Evolutionary conservation across 169 alveolate genomes (phyloP), one percentile per base, ranked within the genome.

Genomic region (Plasmodium fragile): DNA sequence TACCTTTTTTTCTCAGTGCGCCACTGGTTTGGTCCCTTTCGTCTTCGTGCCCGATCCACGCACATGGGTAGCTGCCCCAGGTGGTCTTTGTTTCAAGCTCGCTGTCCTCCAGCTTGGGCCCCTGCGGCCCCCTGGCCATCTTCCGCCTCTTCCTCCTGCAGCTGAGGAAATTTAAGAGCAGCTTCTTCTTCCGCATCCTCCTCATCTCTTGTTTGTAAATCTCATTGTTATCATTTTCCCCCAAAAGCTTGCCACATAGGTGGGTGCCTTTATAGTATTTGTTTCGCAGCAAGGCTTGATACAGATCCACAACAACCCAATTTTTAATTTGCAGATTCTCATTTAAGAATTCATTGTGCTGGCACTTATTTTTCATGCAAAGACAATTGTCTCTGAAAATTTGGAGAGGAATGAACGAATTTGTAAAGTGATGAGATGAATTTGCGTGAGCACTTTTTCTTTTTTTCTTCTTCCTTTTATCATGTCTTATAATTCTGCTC

Each of bases 401-500:
- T 85, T 85, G 93, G 4, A 75, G 59, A 73, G 93, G 93, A n/a
- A 83, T 85, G 65, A 85, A 43, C 65, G 93, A 85, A 53, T 85
- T 85, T n/a, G 59, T 28, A 85, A 25, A 75, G 0, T 77, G 52
- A 1, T 85, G 93, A 22, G 93, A 85, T 32, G 83, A 30, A 32
- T 85, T 6, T 2, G 93, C 18, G 65, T 72, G 49, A 13, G 49
- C 32, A 8, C 39, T 75, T 75, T 55, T 85, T 43, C 30, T 85
- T 75, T 85, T 85, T 30, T 85, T 85, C 34, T 85, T 85, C 43
- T 77, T 73, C 43, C 79, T 85, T 85, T 73, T 77, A 52, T 77
- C 83, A 32, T 72, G 75, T 53, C 43, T 77, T 28, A 55, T 22
- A 5, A 2, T 52, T 85, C 43, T 77, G 72, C 73, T 71, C 13